Base-by-base conservation (phyloP, 2,329 filamentous ascomycete genomes). In the Allantophomopsis lycopodina region DNA sequence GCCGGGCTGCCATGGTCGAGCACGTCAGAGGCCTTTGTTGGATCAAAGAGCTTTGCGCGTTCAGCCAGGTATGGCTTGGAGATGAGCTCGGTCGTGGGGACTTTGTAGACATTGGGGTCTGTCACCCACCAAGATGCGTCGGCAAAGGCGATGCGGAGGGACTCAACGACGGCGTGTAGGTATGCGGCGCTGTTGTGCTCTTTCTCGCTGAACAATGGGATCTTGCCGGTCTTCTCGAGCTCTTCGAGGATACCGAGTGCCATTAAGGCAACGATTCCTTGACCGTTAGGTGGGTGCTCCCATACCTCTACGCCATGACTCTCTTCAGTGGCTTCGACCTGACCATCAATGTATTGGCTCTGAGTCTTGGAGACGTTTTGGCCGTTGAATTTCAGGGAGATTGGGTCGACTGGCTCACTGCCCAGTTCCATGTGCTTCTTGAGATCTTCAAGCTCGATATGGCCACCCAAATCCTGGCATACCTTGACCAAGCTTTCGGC, bases 271-370 rank as follows among this genome's bases (percentile, higher is more conserved):
- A 96, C 84, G 47, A 96, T 88, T 2, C 91, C 91, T 60, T 96
- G 91, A 0, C 91, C 88, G 52, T 96, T 96, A 7, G 91, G 91
- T 30, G 89, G 88, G 55, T 96, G 89, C 55, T 98, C 91, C 89
- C 89, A 96, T 1, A 98, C 65, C 54, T 94, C 79, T 33, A 95
- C 71, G 8, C 77, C 76, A 11, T 65, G 59, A 17, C 57, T 51
- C 42, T 55, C 50, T 4, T 59, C 56, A 14, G 33, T 32, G 3
- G 47, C 64, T 52, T 63, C 56, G 7, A 53, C 42, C 31, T 59
- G 53, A 28, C 61, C 62, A 31, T 66, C 58, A 7, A 65, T 61
- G 39, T 62, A 62, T 32, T 60, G 46, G 7, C 55, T 57, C 32
- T 69, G 66, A 1, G 56, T 60, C 39, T 68, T 60, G 2, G 56